A percentile compares a stretch with the other conserved stretches of the same genome.
These are phyloP conservation scores for Trichosporon asahii DNA, from an alignment of 1,284 basidiomycete genomes.

Conservation along the genomic window DNA sequence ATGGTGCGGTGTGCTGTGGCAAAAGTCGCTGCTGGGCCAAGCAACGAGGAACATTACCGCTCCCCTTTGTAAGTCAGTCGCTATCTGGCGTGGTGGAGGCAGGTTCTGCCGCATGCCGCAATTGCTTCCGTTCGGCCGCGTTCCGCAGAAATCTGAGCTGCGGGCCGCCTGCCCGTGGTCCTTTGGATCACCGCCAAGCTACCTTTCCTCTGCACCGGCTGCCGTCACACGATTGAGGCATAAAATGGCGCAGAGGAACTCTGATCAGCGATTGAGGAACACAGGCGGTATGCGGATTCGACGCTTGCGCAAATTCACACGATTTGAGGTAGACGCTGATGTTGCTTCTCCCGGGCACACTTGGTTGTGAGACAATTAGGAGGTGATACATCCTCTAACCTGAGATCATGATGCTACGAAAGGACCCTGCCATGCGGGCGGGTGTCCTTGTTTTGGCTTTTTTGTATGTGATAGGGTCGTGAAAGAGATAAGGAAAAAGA, in stretches of 20 bases:
- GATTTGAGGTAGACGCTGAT: neutral
- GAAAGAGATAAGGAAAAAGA: neutral
- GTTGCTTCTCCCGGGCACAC: neutral
- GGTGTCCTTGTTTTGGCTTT: neutral
- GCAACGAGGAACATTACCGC: neutral
- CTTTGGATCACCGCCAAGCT: neutral
- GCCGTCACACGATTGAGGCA: neutral
- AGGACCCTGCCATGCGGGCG: neutral
- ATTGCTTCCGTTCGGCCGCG: neutral
- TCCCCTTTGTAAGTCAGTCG: neutral
- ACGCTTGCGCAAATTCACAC: too few relatives aligned
- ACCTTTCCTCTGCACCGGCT: neutral
- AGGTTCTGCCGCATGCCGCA: neutral
- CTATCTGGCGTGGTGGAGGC: neutral
- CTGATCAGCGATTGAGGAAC: too few relatives aligned
- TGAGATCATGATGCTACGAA: slow-evolving; percentile 7
- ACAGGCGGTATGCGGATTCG: too few relatives aligned
- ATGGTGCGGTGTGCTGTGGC: slow-evolving; percentile 23
- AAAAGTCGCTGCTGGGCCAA: neutral
- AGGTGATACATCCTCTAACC: slow-evolving; percentile 8
- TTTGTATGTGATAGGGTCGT: neutral
- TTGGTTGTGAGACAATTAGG: neutral
- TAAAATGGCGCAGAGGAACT: neutral
- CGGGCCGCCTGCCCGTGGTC: neutral
- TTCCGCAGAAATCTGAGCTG: neutral